A percentile compares a stretch with the other conserved stretches of the same genome.
phyloP scores from a whole-genome alignment of 2,329 filamentous ascomycete species.

The Grosmannia huntii region DNA sequence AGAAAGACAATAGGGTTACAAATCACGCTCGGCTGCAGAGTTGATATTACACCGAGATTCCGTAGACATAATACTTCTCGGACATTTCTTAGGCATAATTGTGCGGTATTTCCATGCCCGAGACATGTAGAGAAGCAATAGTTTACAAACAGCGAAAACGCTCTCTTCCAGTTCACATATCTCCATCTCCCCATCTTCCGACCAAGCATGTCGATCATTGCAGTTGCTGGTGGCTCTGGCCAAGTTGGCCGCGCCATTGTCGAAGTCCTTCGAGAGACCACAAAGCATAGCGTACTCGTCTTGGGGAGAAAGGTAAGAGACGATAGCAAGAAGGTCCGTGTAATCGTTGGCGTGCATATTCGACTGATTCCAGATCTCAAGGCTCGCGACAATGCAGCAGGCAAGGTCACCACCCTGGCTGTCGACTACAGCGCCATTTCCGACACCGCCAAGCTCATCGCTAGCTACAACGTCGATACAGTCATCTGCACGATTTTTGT shows the following conservation, averaged over 20 bases:
- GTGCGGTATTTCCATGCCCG: no score
- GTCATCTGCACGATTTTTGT: background rate
- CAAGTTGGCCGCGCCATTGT: slow-evolving; percentile 20
- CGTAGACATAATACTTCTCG: no score
- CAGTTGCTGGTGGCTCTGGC: slow-evolving; percentile 8
- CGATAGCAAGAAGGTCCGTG: no score
- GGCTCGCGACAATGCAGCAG: background rate
- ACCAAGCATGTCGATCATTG: slow-evolving; percentile 5
- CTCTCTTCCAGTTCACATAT: no score
- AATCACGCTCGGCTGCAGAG: no score
- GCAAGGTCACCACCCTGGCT: background rate
- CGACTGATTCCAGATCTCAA: background rate
- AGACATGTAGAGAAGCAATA: no score
- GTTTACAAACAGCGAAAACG: no score
- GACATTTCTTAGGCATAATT: no score
- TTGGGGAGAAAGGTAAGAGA: slow-evolving; percentile 12
- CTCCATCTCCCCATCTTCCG: no score
- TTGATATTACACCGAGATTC: no score
- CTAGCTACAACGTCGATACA: background rate
- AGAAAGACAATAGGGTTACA: no score
- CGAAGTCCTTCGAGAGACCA: slow-evolving; percentile 21
- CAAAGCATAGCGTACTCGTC: slow-evolving; percentile 25
- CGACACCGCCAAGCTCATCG: background rate
- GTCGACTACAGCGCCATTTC: background rate
- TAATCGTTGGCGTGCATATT: background rate